These are phyloP conservation scores for Skeletonema marinoi DNA, from an alignment of 108 stramenopile species.

Conservation along the genomic window DNA sequence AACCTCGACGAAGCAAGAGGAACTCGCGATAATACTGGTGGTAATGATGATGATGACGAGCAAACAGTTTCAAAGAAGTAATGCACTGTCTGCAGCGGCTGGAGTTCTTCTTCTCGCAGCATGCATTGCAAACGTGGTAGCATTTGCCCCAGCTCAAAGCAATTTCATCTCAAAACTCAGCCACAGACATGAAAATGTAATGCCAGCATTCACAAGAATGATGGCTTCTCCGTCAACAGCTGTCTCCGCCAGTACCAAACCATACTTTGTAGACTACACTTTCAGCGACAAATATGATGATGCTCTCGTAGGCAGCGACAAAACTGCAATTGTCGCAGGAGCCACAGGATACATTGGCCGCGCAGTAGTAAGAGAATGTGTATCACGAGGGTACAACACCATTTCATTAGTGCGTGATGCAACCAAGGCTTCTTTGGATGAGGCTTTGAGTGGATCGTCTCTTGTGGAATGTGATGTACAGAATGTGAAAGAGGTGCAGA, in stretches of 20 bases:
- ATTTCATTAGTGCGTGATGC: slow-evolving; percentile 53
- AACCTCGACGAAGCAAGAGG: no score
- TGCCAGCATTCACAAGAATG: not conserved
- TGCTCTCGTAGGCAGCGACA: slow-evolving; percentile 14
- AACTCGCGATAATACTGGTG: no score
- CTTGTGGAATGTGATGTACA: slow-evolving; percentile 34
- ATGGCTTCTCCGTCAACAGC: not conserved
- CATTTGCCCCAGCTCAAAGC: not conserved
- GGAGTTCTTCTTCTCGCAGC: not conserved
- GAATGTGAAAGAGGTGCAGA: slow-evolving; percentile 25
- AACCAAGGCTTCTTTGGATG: slow-evolving; percentile 16
- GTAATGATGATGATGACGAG: not conserved
- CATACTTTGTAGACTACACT: not conserved
- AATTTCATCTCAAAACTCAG: not conserved
- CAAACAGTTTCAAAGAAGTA: not conserved
- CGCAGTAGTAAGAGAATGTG: slow-evolving; percentile 58
- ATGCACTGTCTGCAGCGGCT: not conserved
- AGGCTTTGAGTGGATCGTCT: slow-evolving; percentile 20
- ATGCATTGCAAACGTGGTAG: not conserved
- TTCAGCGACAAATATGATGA: not conserved
- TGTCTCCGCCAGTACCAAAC: not conserved
- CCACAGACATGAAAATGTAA: not conserved
- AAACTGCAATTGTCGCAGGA: slow-evolving; percentile 58
- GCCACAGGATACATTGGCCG: slow-evolving; percentile 67
- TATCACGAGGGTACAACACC: slow-evolving; percentile 53